Conservation (phyloP, 164 flowering plant genomes). For the Hamamelis virginiana region DNA sequence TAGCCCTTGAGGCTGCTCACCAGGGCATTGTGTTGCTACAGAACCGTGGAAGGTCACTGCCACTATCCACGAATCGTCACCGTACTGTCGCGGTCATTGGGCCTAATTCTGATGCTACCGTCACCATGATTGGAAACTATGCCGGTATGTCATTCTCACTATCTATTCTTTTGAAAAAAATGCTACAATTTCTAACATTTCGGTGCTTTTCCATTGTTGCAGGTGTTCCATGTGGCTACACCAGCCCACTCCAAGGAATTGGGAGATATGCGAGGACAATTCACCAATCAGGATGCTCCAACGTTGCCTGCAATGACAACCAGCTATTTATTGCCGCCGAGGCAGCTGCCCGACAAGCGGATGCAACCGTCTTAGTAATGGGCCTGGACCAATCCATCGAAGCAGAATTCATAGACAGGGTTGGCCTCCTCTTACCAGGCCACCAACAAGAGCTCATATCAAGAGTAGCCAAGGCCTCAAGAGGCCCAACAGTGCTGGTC, state of each 20-base stretch:
- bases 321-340: slow-evolving; percentile 41
- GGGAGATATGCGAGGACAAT: slow-evolving; percentile 43
- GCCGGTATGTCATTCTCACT: slow-evolving; percentile 36
- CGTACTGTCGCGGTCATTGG: slow-evolving; percentile 66
- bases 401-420: slow-evolving; percentile 53
- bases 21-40: slow-evolving; percentile 66
- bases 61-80: slow-evolving; percentile 39
- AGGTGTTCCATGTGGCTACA: slow-evolving; percentile 62
- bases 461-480: slow-evolving; percentile 55
- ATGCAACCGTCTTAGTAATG: slow-evolving; percentile 63
- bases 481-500: slow-evolving; percentile 60
- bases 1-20: slow-evolving; percentile 67
- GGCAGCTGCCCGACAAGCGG: slow-evolving; percentile 51
- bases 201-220: too few relatives aligned
- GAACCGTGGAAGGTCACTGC: slow-evolving; percentile 39
- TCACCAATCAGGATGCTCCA: slow-evolving; percentile 50
- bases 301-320: slow-evolving; percentile 40
- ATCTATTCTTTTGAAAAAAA: too few relatives aligned
- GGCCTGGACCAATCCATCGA: slow-evolving; percentile 72
- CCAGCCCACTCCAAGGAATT: slow-evolving; percentile 60
- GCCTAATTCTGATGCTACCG: slow-evolving; percentile 63
- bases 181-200: too few relatives aligned
- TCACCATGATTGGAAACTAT: slow-evolving; percentile 71
- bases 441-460: slow-evolving; percentile 62
- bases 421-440: slow-evolving; percentile 61